Evolutionary conservation across 805 yeast species (phyloP).

Genomic region (Monosporozyma aerobia): DNA sequence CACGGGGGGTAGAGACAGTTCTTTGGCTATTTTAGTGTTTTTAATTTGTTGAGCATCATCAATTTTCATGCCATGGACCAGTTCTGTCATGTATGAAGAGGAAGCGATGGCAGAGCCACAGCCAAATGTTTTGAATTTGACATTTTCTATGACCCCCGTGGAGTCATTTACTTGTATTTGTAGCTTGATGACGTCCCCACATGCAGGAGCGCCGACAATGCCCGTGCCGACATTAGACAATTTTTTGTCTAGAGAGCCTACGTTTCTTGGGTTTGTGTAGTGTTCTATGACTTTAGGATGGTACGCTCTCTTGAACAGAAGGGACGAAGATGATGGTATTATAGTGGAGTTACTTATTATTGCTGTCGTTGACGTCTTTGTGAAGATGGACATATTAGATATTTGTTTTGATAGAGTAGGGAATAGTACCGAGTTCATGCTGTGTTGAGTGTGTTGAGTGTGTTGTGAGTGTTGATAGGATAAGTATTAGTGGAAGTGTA

Average conservation of each 20-base stretch:
- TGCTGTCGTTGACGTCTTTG: neutral
- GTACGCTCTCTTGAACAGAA: slow-evolving; percentile 37
- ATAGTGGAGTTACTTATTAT: neutral
- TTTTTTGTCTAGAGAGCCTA: slow-evolving; percentile 81
- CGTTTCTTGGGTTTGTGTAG: slow-evolving; percentile 93
- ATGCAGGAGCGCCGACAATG: slow-evolving; percentile 97
- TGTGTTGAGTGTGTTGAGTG: neutral
- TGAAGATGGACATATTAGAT: too few relatives aligned
- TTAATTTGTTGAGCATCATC: slow-evolving; percentile 91
- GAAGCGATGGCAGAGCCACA: slow-evolving; percentile 98
- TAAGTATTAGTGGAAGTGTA: neutral
- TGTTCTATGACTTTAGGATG: slow-evolving; percentile 94
- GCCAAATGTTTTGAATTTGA: slow-evolving; percentile 97
- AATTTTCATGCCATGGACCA: slow-evolving; percentile 87
- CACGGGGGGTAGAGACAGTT: slow-evolving; percentile 90
- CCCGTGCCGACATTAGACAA: slow-evolving; percentile 85
- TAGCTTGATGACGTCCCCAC: slow-evolving; percentile 98
- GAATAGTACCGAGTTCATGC: slow-evolving; percentile 4
- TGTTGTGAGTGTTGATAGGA: neutral
- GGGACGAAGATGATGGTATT: too few relatives aligned
- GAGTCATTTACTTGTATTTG: slow-evolving; percentile 89
- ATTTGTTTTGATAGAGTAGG: neutral
- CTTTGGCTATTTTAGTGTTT: slow-evolving; percentile 91
- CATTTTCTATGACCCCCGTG: slow-evolving; percentile 87
- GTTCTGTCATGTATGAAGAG: slow-evolving; percentile 87